Conservation (phyloP, 495 filamentous ascomycete genomes). For the Thermothielavioides terrestris region DNA sequence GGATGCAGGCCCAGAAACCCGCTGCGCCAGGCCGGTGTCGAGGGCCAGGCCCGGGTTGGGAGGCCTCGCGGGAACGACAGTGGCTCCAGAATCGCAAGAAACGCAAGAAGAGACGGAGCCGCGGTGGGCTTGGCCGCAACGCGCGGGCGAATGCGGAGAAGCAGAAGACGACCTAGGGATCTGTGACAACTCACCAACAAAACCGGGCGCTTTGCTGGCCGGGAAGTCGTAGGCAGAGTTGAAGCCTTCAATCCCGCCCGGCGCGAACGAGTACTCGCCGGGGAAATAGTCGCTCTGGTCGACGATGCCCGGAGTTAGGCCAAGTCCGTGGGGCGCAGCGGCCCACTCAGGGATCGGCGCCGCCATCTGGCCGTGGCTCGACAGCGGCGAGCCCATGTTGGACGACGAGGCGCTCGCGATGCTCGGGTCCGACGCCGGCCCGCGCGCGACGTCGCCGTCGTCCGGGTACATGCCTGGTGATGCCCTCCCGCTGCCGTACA, state of each 20-base stretch:
- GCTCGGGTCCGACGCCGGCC: slow-evolving; percentile 52
- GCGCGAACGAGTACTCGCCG: slow-evolving; percentile 48
- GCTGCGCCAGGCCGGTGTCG: slow-evolving; percentile 28
- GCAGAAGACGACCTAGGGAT: slow-evolving; percentile 26
- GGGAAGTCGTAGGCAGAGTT: slow-evolving; percentile 52
- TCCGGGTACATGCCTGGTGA: slow-evolving; percentile 39
- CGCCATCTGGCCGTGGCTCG: slow-evolving; percentile 50
- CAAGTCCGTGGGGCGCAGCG: slow-evolving; percentile 51
- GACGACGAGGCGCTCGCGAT: slow-evolving; percentile 76
- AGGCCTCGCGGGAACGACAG: slow-evolving; percentile 16
- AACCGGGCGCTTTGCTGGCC: slow-evolving; percentile 40
- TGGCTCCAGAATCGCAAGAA: slow-evolving; percentile 29
- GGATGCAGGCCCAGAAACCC: slow-evolving; percentile 23
- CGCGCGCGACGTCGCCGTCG: slow-evolving; percentile 35
- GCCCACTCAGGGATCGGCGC: slow-evolving; percentile 51
- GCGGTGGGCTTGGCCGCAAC: slow-evolving; percentile 3
- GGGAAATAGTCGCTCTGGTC: slow-evolving; percentile 49
- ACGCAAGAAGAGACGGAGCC: slow-evolving; percentile 20
- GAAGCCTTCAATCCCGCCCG: slow-evolving; percentile 40
- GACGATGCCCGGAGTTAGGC: slow-evolving; percentile 58
- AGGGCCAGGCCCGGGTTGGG: slow-evolving; percentile 18
- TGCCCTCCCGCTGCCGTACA: slow-evolving; percentile 28
- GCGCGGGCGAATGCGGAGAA: slow-evolving; percentile 10
- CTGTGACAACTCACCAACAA: slow-evolving; percentile 69
- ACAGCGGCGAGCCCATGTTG: slow-evolving; percentile 71